Conservation (phyloP, 1,284 basidiomycete genomes). For the Rugosomyces carneus region DNA sequence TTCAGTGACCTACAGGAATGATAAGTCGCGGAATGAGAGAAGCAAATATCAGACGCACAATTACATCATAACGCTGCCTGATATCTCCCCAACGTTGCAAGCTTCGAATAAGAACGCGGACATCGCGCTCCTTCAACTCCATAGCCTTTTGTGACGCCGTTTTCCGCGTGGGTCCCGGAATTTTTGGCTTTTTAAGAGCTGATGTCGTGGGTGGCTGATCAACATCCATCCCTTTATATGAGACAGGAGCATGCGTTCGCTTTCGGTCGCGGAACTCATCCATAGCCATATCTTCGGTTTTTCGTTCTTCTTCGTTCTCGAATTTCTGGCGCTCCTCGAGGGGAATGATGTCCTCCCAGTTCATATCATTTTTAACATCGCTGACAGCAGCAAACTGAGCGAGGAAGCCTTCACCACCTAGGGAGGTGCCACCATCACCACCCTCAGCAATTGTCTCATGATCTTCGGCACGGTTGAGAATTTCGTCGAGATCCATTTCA, state of each 20-base stretch:
- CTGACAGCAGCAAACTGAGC: conserved; percentile 94
- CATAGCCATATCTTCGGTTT: conserved; percentile 59
- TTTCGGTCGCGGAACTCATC: conserved; percentile 73
- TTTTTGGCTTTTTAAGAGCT: conserved; percentile 69
- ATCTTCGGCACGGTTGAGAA: conserved; percentile 93
- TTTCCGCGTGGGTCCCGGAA: conserved; percentile 65
- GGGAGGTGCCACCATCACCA: conserved; percentile 76
- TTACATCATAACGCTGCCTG: conserved; percentile 88
- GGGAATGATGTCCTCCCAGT: conserved; percentile 99
- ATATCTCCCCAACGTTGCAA: conserved; percentile 98
- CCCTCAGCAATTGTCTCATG: conserved; percentile 88
- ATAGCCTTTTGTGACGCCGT: conserved; percentile 89
- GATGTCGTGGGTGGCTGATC: conserved; percentile 60
- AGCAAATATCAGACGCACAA: conserved; percentile 51
- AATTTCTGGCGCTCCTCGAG: conserved; percentile 85
- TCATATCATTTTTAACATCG: conserved; percentile 97
- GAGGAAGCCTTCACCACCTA: conserved; percentile 96
- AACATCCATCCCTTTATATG: conserved; percentile 89
- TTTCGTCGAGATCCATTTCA: conserved; percentile 98
- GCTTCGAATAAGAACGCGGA: conserved; percentile 92
- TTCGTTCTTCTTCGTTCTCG: conserved; percentile 78
- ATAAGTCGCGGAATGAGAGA: conserved; percentile 5
- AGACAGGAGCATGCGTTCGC: conserved; percentile 79
- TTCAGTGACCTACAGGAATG: conserved; percentile 64
- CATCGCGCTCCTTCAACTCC: conserved; percentile 95